Evolutionary conservation across 305 asterid genomes (phyloP).

Genomic region (Fraxinus albicans): DNA sequence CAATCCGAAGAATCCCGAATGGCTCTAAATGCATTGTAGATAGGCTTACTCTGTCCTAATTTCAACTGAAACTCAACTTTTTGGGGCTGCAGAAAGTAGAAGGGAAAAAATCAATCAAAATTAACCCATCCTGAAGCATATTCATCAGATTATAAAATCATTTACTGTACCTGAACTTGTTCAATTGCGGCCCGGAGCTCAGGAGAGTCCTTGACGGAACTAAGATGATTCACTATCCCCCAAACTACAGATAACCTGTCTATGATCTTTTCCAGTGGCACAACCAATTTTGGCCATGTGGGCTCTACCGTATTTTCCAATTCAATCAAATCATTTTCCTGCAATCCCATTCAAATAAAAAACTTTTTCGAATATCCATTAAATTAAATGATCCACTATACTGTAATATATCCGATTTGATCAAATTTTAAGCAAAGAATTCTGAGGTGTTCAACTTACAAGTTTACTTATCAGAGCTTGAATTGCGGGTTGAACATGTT

Average conservation of each 20-base stretch:
- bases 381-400: neutral
- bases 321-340: slow-evolving; percentile 59
- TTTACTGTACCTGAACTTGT: slow-evolving; percentile 56
- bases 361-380: neutral
- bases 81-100: slow-evolving; percentile 46
- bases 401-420: neutral
- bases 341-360: slow-evolving; percentile 7
- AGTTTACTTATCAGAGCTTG: slow-evolving; percentile 49
- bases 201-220: slow-evolving; percentile 63
- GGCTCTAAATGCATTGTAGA: slow-evolving; percentile 63
- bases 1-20: slow-evolving; percentile 56
- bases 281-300: slow-evolving; percentile 66
- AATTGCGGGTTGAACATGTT: slow-evolving; percentile 67
- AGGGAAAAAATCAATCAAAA: neutral
- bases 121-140: neutral
- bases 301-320: slow-evolving; percentile 67
- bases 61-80: slow-evolving; percentile 63
- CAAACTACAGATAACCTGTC: slow-evolving; percentile 64
- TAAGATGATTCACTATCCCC: slow-evolving; percentile 75
- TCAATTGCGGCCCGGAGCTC: slow-evolving; percentile 67
- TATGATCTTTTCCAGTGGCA: slow-evolving; percentile 67
- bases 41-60: slow-evolving; percentile 66
- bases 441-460: slow-evolving; percentile 33
- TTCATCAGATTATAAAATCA: neutral
- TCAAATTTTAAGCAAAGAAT: neutral